Conservation (phyloP, 345 rosid genomes). For the Bruguiera sexangula region DNA sequence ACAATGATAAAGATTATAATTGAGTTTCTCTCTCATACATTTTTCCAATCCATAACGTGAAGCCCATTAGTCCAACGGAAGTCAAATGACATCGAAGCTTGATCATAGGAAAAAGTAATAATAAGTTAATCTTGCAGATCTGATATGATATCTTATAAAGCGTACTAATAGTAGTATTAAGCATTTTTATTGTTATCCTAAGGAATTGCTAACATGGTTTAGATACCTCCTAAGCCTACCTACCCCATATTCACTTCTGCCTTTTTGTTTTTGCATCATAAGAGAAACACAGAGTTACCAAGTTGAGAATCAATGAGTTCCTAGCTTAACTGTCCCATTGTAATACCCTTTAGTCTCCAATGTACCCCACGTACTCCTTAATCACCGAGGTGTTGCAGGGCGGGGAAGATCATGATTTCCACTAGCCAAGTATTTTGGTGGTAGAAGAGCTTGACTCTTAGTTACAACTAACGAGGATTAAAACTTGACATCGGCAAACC, state of each 20-base stretch:
- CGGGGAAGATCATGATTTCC: no score
- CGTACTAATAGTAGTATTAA: background rate
- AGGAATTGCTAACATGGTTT: conserved; percentile 32
- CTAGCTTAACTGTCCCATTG: no score
- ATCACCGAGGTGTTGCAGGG: no score
- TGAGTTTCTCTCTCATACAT: background rate
- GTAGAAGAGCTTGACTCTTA: no score
- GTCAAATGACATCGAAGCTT: conserved; percentile 20
- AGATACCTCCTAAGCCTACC: conserved; percentile 38
- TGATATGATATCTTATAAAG: background rate
- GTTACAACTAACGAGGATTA: no score
- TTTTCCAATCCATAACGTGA: conserved; percentile 30
- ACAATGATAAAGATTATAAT: conserved; percentile 6
- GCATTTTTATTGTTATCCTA: conserved; percentile 8
- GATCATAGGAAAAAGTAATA: conserved; percentile 14
- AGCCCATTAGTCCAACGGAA: conserved; percentile 25
- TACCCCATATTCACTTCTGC: conserved; percentile 26
- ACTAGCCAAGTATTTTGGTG: no score
- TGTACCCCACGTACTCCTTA: no score
- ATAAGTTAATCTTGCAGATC: conserved; percentile 42
- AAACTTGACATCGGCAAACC: no score
- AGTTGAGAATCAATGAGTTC: background rate
- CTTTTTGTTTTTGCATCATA: background rate
- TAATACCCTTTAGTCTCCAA: no score
- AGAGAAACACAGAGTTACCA: background rate